Conservation (phyloP, 345 rosid species). For the Populus pruinosa region DNA sequence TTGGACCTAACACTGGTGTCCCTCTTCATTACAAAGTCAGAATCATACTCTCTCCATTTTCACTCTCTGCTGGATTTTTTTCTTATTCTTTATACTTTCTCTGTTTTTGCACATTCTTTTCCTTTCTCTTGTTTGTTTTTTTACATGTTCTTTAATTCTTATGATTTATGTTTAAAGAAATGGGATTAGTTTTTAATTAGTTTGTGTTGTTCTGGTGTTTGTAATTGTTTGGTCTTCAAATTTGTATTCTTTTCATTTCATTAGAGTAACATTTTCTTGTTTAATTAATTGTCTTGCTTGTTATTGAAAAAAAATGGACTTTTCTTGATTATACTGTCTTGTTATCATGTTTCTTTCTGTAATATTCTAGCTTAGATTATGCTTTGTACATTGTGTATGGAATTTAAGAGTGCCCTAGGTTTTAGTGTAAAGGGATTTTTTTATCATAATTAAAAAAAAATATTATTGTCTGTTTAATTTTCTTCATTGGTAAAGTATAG, state of each 20-base stretch:
- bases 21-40: conserved; percentile 25
- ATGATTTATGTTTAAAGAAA: background rate
- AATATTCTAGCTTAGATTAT: background rate
- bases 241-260: background rate
- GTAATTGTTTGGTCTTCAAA: background rate
- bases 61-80: background rate
- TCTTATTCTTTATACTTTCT: background rate
- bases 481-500: background rate
- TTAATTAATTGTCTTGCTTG: background rate
- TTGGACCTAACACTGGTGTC: conserved; percentile 20
- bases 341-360: background rate
- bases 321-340: background rate
- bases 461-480: background rate
- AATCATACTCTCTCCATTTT: background rate
- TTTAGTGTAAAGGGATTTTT: background rate
- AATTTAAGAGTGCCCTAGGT: background rate
- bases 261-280: background rate
- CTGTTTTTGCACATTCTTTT: background rate
- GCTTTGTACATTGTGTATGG: background rate
- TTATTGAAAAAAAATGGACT: background rate
- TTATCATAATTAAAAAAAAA: background rate
- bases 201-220: background rate
- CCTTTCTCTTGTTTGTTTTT: too few species aligned
- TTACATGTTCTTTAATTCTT: background rate
- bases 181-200: background rate